Evolutionary conservation across 768 basidiomycete genomes (phyloP).

Genomic region (Macrolepiota dolichaula): DNA sequence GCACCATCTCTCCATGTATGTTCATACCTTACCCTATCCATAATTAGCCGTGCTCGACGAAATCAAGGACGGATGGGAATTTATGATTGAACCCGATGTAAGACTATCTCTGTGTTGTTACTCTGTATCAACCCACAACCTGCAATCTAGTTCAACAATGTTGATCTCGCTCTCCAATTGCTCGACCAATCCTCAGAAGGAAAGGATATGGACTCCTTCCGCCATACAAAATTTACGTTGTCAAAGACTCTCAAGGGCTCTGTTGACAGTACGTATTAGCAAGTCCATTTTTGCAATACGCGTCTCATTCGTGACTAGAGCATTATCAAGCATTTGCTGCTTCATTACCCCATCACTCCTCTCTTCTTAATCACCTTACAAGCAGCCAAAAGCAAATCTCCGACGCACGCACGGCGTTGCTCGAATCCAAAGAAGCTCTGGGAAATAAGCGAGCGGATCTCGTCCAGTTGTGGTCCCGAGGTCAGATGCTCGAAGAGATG

Average conservation of each 20-base stretch:
- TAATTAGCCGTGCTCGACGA: slow-evolving; percentile 73
- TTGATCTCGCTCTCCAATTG: slow-evolving; percentile 87
- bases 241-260: slow-evolving; percentile 82
- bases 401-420: slow-evolving; percentile 64
- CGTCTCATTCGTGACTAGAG: slow-evolving; percentile 38
- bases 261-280: slow-evolving; percentile 70
- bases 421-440: slow-evolving; percentile 76
- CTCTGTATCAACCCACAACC: slow-evolving; percentile 7
- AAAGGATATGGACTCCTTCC: slow-evolving; percentile 76
- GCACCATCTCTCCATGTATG: slow-evolving; percentile 20
- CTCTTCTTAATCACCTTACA: slow-evolving; percentile 67
- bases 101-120: slow-evolving; percentile 21
- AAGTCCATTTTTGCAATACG: not conserved
- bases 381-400: slow-evolving; percentile 74
- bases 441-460: slow-evolving; percentile 85
- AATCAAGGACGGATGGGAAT: slow-evolving; percentile 88
- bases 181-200: slow-evolving; percentile 73
- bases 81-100: slow-evolving; percentile 80
- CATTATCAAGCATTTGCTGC: slow-evolving; percentile 95
- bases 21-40: slow-evolving; percentile 1
- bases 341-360: slow-evolving; percentile 88
- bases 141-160: slow-evolving; percentile 78
- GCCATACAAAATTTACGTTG: slow-evolving; percentile 70
- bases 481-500: slow-evolving; percentile 95
- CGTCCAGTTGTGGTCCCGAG: slow-evolving; percentile 84